Evolutionary conservation across 2,329 filamentous ascomycete genomes (phyloP).

Genomic region (Diaporthe caulivora): DNA sequence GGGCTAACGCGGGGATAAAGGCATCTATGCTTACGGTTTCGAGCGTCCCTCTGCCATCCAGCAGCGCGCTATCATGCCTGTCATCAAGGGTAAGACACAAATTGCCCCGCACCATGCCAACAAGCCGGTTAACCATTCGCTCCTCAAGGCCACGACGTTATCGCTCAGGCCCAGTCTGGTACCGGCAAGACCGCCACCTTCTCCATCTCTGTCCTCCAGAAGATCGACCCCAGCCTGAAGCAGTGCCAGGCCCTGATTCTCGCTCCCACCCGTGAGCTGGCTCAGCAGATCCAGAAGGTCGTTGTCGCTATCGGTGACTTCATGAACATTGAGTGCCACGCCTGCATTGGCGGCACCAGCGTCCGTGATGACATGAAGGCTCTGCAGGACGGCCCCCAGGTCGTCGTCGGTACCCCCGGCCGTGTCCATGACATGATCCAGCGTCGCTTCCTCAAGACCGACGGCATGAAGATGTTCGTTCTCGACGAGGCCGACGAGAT

Average conservation of each 20-base stretch:
- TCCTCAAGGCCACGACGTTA: conserved; percentile 89
- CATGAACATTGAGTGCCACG: conserved; percentile 99
- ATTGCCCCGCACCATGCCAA: background rate
- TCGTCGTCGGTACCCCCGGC: conserved; percentile 97
- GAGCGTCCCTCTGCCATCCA: conserved; percentile 99
- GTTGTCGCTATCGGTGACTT: conserved; percentile 99
- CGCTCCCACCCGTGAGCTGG: conserved; percentile 95
- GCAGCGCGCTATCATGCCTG: conserved; percentile 99
- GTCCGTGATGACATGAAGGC: conserved; percentile 98
- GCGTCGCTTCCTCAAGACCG: conserved; percentile 67
- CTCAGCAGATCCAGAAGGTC: conserved; percentile 98
- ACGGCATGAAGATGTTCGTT: conserved; percentile 75
- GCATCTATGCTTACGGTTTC: conserved; percentile 99
- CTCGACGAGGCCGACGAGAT: conserved; percentile 73
- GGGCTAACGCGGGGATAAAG: conserved; percentile 55
- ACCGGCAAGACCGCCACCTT: conserved; percentile 98
- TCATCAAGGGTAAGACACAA: conserved; percentile 88
- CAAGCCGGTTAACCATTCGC: conserved; percentile 37
- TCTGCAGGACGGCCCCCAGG: conserved; percentile 97
- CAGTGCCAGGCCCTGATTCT: conserved; percentile 96
- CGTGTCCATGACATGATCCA: conserved; percentile 81
- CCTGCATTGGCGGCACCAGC: conserved; percentile 97
- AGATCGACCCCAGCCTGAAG: conserved; percentile 92
- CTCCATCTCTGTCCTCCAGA: conserved; percentile 94
- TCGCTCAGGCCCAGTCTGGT: conserved; percentile 98